Base-by-base conservation (phyloP, 1,284 basidiomycete species). In the Trichosporon ovoides region DNA sequence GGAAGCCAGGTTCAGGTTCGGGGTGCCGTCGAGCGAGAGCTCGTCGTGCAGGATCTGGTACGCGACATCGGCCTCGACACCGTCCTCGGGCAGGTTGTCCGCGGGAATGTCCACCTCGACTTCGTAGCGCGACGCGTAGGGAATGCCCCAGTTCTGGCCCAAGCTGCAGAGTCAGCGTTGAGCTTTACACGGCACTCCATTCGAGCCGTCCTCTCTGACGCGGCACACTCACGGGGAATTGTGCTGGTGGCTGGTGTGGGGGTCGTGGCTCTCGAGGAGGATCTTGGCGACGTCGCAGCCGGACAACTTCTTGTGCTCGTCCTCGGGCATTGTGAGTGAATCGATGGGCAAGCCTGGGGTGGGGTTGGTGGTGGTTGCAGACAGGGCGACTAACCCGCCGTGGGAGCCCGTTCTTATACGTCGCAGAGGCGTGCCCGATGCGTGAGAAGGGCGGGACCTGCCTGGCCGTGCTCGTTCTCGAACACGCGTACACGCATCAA, bases 21-120 rank as follows among this genome's bases (percentile, higher is more conserved):
- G 86, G 31, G 83, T 86, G 9, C 89, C 90, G 73, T 94, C 91
- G 34, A 93, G 83, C 57, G 81, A 75, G 52, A 94, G 81, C 74
- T 94, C 89, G 66, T 92, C 88, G 69, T 88, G 89, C 58, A 96
- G 85, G 58, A 95, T 78, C 74, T 89, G 87, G 70, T 91, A 91
- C 0, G 86, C 84, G 5, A 74, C 77, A 18, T 76, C 69, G 33
- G 71, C 73, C 53, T 74, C 68, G 33, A 77, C 69, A 22, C 80
- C 78, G 13, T 70, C 60, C 19, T 71, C 50, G 3, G 80, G 80
- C 7, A 82, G 60, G 48, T 66, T 52, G 72, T 74, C 77, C 58
- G 78, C 76, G 43, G 80, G 78, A 13, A 77, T 40, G 52, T 71
- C 68, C 37, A 64, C 51, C 35, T 73, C 65, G 19, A 70, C 61